Base-by-base conservation (phyloP, 768 basidiomycete genomes). In the Russula emetica region DNA sequence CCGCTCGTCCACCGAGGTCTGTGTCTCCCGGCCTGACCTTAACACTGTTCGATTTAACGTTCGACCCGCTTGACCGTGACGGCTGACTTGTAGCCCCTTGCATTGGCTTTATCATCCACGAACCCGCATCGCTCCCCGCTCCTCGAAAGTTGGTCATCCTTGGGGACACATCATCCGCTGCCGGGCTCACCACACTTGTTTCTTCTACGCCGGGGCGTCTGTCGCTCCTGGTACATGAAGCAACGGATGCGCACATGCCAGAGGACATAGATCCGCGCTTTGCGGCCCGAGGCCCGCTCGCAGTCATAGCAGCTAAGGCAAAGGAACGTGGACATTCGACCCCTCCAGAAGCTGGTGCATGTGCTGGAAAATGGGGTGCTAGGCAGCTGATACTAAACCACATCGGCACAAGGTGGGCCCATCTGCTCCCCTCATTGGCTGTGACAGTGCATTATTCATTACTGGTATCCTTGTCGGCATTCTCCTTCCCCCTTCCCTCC, bases 161-260 rank as follows among this genome's bases (percentile, higher is more conserved):
- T 5, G 92, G 92, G 0, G 91, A 94, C 71, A 92, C 90, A 1
- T 83, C 75, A 66, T 85, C 93, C 69, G 80, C 86, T 0, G 79
- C 81, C 30, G 70, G 77, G 1, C 81, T 90, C 55, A 74, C 80
- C n/a, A 83, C 83, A 11, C 79, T 90, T 26, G 59, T 75, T 10
- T 49, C 61, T 51, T 51, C 67, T 32, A 26, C 53, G 14, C 67
- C 59, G 6, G 62, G 55, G 0, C 66, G 69, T 5, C 65, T 76
- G 0, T 83, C 85, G 32, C 77, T 94, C n/a, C 79, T 94, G 22
- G 78, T 94, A n/a, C 93, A 94, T 72, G 92, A 94, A 74, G 84
- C 87, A 1, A 92, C 90, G 2, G 91, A 94, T 70, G 85, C 87
- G 0, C 81, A 80, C 67, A 83, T 94, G 42, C 85, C 88, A 0